Percentiles rank a stretch among this genome's conserved stretches.
phyloP scores from a whole-genome alignment of 2,329 filamentous ascomycete genomes.

The Aspergillus carbonarius region DNA sequence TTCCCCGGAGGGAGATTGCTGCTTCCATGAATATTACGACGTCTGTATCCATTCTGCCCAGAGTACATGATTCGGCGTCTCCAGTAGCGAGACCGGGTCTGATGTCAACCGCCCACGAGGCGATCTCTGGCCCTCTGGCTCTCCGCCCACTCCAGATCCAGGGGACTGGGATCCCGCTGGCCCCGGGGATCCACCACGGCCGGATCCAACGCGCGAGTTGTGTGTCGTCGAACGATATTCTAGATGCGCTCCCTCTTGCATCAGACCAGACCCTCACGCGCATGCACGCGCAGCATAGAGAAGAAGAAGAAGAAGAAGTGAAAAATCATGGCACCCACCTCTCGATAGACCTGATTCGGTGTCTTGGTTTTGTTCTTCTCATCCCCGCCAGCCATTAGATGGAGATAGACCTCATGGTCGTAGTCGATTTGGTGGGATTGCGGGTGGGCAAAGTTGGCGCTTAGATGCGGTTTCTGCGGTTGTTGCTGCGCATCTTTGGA shows the following conservation, averaged over 20 bases:
- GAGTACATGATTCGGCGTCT: too few species aligned
- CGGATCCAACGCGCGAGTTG: constrained; percentile 26
- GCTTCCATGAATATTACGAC: constrained; percentile 1
- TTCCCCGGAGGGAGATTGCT: neutral
- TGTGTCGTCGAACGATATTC: constrained; percentile 1
- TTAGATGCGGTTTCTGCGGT: constrained; percentile 52
- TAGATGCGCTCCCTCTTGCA: neutral
- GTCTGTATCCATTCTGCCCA: neutral
- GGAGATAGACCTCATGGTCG: constrained; percentile 34
- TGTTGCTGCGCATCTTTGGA: neutral
- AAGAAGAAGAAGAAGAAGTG: neutral
- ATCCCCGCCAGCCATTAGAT: constrained; percentile 25
- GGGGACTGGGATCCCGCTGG: constrained; percentile 22
- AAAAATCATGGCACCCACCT: constrained; percentile 21
- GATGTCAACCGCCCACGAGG: neutral
- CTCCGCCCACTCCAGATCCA: constrained; percentile 31
- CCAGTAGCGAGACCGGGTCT: neutral
- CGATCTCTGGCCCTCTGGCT: constrained; percentile 17
- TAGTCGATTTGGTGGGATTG: constrained; percentile 25
- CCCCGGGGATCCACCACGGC: constrained; percentile 28
- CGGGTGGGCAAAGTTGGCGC: constrained; percentile 25
- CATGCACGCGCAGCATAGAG: neutral
- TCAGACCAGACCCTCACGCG: neutral
- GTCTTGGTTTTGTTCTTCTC: constrained; percentile 23
- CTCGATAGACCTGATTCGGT: constrained; percentile 31